Evolutionary conservation across 2,329 filamentous ascomycete species (phyloP).

Genomic region (Penicillium sp.): DNA sequence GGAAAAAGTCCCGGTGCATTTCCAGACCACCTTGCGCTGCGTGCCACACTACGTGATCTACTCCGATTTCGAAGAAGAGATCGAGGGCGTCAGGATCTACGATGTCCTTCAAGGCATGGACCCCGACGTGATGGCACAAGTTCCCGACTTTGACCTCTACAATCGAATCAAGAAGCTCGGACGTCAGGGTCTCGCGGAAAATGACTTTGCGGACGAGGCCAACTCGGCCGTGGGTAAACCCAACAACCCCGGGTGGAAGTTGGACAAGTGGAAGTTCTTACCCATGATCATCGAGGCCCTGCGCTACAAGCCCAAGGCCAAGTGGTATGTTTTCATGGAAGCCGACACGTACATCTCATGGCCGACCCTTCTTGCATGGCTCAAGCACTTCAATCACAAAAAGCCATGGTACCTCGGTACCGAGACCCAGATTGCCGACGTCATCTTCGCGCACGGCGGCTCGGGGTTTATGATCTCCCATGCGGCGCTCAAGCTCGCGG

Average conservation of each 20-base stretch:
- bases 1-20: conserved; percentile 51
- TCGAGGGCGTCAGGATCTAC: conserved; percentile 46
- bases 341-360: conserved; percentile 54
- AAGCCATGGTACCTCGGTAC: conserved; percentile 50
- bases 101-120: conserved; percentile 46
- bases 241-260: conserved; percentile 46
- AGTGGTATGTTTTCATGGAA: conserved; percentile 57
- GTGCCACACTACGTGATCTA: conserved; percentile 52
- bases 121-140: conserved; percentile 31
- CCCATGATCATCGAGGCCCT: conserved; percentile 50
- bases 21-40: conserved; percentile 51
- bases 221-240: conserved; percentile 37
- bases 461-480: conserved; percentile 50
- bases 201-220: conserved; percentile 33
- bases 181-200: conserved; percentile 37
- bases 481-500: conserved; percentile 42
- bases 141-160: conserved; percentile 50
- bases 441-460: conserved; percentile 50
- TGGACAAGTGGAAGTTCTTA: conserved; percentile 56
- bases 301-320: conserved; percentile 41
- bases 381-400: conserved; percentile 45
- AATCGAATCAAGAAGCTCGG: conserved; percentile 43
- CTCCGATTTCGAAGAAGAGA: conserved; percentile 52
- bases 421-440: conserved; percentile 47
- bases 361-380: conserved; percentile 49